Evolutionary conservation across 257 asterid genomes (phyloP).

Genomic region (Nicotiana otophora): DNA sequence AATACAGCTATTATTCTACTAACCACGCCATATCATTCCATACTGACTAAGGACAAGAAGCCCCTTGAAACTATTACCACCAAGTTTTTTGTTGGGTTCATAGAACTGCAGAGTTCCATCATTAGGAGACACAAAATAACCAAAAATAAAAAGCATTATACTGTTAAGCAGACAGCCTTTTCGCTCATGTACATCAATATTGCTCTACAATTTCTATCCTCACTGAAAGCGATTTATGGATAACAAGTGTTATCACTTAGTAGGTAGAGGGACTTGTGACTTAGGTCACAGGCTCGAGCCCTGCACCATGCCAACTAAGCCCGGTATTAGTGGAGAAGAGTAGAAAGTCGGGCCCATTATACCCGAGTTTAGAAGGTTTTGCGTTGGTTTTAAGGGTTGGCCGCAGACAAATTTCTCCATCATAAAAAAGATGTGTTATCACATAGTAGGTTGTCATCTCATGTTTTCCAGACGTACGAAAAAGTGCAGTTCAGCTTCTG

Average conservation of each 20-base stretch:
- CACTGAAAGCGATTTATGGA: neutral
- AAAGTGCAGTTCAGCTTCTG: neutral
- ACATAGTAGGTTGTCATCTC: neutral
- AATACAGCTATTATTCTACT: conserved; percentile 16
- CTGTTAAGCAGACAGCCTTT: neutral
- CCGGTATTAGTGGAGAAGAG: too few species aligned
- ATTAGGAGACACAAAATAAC: neutral
- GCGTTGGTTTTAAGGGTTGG: too few species aligned
- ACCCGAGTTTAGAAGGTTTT: too few species aligned
- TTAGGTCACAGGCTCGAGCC: too few species aligned
- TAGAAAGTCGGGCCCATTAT: too few species aligned
- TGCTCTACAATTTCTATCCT: neutral
- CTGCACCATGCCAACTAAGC: too few species aligned
- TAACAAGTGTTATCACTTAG: neutral
- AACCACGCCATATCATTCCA: neutral
- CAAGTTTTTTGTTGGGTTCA: neutral
- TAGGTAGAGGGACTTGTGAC: neutral
- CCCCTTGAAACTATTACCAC: neutral
- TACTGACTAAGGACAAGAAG: neutral
- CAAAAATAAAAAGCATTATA: neutral
- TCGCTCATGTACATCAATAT: neutral
- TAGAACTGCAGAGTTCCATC: neutral
- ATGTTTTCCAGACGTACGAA: neutral
- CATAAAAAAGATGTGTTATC: neutral
- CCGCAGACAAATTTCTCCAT: too few species aligned